Percentiles rank a stretch among this genome's conserved stretches.
Evolutionary conservation across 352 stramenopile genomes (phyloP).

Genomic region (Phytophthora cactorum): DNA sequence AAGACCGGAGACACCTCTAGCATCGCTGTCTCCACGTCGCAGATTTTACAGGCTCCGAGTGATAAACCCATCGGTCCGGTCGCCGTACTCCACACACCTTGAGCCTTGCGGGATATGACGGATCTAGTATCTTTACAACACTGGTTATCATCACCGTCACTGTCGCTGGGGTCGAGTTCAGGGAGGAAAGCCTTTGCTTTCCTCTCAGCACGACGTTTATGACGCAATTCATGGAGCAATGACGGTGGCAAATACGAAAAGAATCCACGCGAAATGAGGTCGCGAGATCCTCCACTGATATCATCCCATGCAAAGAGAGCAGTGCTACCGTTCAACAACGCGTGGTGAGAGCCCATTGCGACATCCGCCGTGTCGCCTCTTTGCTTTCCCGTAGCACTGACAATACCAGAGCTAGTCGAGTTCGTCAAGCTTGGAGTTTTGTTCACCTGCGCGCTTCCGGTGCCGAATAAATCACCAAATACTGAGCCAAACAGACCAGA

Average conservation of each 20-base stretch:
- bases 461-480: conserved; percentile 75
- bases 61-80: conserved; percentile 60
- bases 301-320: conserved; percentile 76
- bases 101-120: conserved; percentile 48
- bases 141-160: conserved; percentile 37
- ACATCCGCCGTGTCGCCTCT: conserved; percentile 59
- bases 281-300: conserved; percentile 54
- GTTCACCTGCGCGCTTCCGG: conserved; percentile 10
- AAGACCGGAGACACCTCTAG: conserved; percentile 65
- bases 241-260: conserved; percentile 60
- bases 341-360: conserved; percentile 37
- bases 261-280: conserved; percentile 73
- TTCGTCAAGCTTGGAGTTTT: conserved; percentile 1
- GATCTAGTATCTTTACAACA: conserved; percentile 37
- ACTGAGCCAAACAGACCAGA: conserved; percentile 65
- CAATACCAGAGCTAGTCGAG: not conserved
- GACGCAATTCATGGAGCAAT: conserved; percentile 49
- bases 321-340: conserved; percentile 29
- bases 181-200: conserved; percentile 28
- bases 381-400: conserved; percentile 33
- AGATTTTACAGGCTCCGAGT: conserved; percentile 66
- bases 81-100: conserved; percentile 74
- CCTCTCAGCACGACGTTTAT: conserved; percentile 34
- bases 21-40: conserved; percentile 70
- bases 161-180: conserved; percentile 27